Percentiles rank a stretch among this genome's conserved stretches.
Evolutionary conservation across 2,329 filamentous ascomycete species (phyloP).

Genomic region (Coleophoma crateriformis): DNA sequence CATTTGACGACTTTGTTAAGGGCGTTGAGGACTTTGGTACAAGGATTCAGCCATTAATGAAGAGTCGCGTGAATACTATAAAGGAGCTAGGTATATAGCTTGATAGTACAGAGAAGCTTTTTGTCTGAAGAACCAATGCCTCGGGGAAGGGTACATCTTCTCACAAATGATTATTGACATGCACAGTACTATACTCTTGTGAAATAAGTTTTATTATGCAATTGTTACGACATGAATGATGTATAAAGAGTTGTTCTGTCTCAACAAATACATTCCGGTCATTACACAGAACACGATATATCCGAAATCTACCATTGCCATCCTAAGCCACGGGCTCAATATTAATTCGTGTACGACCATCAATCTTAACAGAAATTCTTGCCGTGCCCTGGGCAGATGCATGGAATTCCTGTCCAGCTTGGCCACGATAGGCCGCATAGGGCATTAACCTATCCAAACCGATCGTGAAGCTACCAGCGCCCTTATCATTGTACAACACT

Average conservation of each 20-base stretch:
- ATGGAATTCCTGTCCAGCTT: neutral
- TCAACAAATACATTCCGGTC: no score
- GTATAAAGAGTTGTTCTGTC: no score
- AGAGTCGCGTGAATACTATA: slow-evolving; percentile 3
- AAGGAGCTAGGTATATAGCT: neutral
- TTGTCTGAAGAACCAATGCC: no score
- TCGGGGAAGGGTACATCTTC: no score
- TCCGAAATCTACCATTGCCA: neutral
- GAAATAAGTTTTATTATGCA: no score
- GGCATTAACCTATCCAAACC: neutral
- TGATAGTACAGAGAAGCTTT: no score
- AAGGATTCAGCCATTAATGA: slow-evolving; percentile 24
- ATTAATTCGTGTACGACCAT: neutral
- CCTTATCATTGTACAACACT: neutral
- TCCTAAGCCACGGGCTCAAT: neutral
- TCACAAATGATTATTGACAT: no score
- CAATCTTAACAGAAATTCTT: neutral
- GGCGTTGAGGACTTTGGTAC: slow-evolving; percentile 20
- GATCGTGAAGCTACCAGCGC: neutral
- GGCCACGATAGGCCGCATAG: neutral
- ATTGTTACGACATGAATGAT: no score
- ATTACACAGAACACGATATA: no score
- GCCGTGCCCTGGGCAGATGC: neutral
- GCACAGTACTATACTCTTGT: no score
- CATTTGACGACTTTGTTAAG: slow-evolving; percentile 22